Evolutionary conservation across 495 filamentous ascomycete genomes (phyloP), one percentile per base, ranked within the genome.

Genomic region (Hyaloscypha bicolor): DNA sequence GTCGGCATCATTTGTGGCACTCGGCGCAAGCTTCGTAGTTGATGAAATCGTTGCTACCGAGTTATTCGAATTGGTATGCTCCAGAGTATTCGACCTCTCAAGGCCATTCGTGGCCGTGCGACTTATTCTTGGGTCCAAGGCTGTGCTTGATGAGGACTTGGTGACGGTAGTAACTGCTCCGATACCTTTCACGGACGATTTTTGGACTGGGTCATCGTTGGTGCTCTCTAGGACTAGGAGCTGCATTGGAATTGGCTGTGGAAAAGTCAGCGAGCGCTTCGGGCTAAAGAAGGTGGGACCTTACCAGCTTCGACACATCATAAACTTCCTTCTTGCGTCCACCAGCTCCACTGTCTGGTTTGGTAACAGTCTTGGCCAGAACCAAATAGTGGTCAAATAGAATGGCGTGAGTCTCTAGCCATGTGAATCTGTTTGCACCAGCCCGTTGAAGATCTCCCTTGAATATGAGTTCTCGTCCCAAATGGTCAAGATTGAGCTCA

Each of bases 351-450:
- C 35, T 48, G 68, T 96, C 93, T 67, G 88, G 83, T 25, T 86
- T 81, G 4, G 83, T 77, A 29, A 93, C 83, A 6, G 86, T 83
- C 79, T 99, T 99, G 16, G 95, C 91, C 58, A 99, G 79, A 48
- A 99, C 93, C 29, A 99, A 81, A 74, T 97, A 99, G 77, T 99
- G 93, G 70, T 99, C 95, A 71, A 99, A 97, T 2, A 99, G 84
- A 53, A 99, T 85, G 11, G 91, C 93, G 76, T 96, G 93, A 0
- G 91, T 94, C 69, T 99, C 95, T 2, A 97, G 86, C 87, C 93
- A 94, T 57, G 87, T 88, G 72, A 99, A 94, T 39, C 93, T 84
- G 64, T 91, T 97, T 3, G 87, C 91, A 65, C 95, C 93, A 72
- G 90, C 88, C 64, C 95, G 84, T 75, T 96, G 93, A 62, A 99